Evolutionary conservation across 148 eudicot genomes (phyloP).

Genomic region (Nyssa sinensis): DNA sequence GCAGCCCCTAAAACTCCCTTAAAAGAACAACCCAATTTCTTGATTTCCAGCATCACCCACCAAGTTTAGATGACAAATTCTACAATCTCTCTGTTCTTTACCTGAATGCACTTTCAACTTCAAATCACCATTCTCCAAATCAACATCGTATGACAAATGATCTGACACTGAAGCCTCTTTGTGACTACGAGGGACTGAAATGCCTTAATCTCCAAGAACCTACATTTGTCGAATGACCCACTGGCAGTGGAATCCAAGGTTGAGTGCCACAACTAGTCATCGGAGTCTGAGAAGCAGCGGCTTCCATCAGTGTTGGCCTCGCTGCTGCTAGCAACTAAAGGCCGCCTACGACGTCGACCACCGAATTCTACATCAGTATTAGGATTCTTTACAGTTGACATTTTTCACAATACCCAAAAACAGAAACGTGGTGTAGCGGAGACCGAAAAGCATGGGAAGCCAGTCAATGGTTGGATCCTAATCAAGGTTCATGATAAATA

Average conservation of each 20-base stretch:
- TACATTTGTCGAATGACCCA: slow-evolving; percentile 11
- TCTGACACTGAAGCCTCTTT: neutral
- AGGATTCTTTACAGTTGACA: slow-evolving; percentile 19
- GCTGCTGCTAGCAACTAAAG: slow-evolving; percentile 7
- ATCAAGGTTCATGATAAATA: neutral
- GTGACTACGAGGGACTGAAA: slow-evolving; percentile 3
- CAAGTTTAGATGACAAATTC: slow-evolving; percentile 37
- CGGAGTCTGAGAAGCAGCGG: slow-evolving; percentile 22
- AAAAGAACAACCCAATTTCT: slow-evolving; percentile 34
- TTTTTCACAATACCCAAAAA: neutral
- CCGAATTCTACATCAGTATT: slow-evolving; percentile 9
- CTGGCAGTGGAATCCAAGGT: neutral
- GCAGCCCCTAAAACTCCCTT: slow-evolving; percentile 44
- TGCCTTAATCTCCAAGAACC: slow-evolving; percentile 14
- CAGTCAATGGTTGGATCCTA: neutral
- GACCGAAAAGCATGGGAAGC: neutral
- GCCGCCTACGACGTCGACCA: slow-evolving; percentile 5
- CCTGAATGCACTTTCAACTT: slow-evolving; percentile 17
- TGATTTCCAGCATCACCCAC: slow-evolving; percentile 9
- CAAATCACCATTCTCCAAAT: slow-evolving; percentile 27
- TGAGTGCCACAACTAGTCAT: slow-evolving; percentile 11
- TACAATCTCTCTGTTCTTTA: slow-evolving; percentile 29
- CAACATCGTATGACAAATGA: slow-evolving; percentile 18
- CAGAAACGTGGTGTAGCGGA: neutral
- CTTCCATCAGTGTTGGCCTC: slow-evolving; percentile 18